Conservation (phyloP, 1,284 basidiomycete species). For the Microbotryum scabiosae region DNA sequence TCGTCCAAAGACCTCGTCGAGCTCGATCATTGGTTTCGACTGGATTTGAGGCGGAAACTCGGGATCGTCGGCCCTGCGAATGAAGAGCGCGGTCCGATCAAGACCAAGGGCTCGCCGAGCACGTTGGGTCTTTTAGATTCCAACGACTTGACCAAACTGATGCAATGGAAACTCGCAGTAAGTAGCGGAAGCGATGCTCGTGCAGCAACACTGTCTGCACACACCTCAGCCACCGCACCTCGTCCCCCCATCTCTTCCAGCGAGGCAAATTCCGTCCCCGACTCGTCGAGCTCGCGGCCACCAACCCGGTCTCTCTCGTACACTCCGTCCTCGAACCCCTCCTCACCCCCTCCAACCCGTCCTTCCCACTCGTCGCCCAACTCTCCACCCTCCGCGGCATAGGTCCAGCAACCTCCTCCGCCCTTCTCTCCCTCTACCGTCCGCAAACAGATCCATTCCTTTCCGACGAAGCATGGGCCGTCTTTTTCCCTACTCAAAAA, state of each 20-base stretch:
- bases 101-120: background rate
- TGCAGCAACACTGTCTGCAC: no score
- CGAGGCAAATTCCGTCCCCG: slow-evolving; percentile 25
- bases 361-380: background rate
- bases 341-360: background rate
- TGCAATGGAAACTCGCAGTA: slow-evolving; percentile 24
- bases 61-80: background rate
- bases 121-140: background rate
- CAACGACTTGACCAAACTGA: slow-evolving; percentile 1
- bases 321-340: background rate
- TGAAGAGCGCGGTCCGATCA: background rate
- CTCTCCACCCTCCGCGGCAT: slow-evolving; percentile 25
- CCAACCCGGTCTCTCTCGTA: slow-evolving; percentile 5
- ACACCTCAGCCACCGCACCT: no score
- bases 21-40: slow-evolving; percentile 20
- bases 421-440: slow-evolving; percentile 15
- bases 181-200: no score
- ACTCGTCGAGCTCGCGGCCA: slow-evolving; percentile 5
- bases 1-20: slow-evolving; percentile 6
- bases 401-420: slow-evolving; percentile 31
- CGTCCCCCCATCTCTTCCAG: background rate
- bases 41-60: background rate
- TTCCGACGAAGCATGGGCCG: slow-evolving; percentile 26
- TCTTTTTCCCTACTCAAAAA: slow-evolving; percentile 2
- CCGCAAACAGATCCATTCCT: slow-evolving; percentile 23